A percentile compares a stretch with the other conserved stretches of the same genome.
Evolutionary conservation across 108 stramenopile genomes (phyloP).

Genomic region (Mediolabrus comicus): DNA sequence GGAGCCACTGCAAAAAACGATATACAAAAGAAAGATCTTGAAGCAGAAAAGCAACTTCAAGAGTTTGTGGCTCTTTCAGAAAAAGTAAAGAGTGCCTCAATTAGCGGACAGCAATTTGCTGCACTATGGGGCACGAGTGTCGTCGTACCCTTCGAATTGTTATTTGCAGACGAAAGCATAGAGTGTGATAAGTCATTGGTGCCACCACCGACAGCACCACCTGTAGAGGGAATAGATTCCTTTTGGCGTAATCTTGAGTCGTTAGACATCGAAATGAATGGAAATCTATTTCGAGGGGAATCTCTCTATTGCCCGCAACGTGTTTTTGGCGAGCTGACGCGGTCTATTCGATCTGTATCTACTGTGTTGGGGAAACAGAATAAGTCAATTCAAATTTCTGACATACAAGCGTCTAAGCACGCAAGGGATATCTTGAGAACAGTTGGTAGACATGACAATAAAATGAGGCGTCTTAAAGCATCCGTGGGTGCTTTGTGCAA

Average conservation of each 20-base stretch:
- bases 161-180: not conserved
- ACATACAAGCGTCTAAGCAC: not conserved
- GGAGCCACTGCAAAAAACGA: not conserved
- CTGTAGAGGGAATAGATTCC: not conserved
- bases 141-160: not conserved
- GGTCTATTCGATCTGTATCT: not conserved
- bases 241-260: not conserved
- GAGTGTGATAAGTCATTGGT: not conserved
- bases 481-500: not conserved
- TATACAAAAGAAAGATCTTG: not conserved
- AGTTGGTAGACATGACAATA: not conserved
- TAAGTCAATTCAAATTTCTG: not conserved
- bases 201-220: not conserved
- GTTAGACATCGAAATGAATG: not conserved
- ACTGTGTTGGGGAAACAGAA: not conserved
- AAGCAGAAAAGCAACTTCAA: not conserved
- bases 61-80: not conserved
- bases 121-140: not conserved
- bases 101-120: not conserved
- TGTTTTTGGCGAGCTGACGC: not conserved
- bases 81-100: not conserved
- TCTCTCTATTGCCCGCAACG: not conserved
- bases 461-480: not conserved
- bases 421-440: not conserved
- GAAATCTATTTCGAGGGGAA: not conserved